A percentile compares a stretch with the other conserved stretches of the same genome.
Conservation (phyloP, 2,329 filamentous ascomycete species). For the Calonectria fujianensis region DNA sequence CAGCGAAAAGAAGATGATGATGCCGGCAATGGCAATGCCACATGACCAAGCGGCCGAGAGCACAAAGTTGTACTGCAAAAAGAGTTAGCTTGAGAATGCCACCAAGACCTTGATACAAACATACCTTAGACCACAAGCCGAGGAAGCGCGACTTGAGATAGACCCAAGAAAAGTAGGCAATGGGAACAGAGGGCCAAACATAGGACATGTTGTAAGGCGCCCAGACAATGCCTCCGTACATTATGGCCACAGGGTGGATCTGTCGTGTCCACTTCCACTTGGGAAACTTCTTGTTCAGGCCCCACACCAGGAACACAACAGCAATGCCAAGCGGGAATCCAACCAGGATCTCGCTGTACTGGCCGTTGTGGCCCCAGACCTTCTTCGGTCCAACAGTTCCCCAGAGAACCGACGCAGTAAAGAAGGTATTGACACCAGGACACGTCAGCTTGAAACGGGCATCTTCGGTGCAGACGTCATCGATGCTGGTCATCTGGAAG, state of each 20-base stretch:
- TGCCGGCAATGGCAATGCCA: conserved; percentile 69
- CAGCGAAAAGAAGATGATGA: conserved; percentile 73
- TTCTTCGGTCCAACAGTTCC: conserved; percentile 71
- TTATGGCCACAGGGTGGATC: conserved; percentile 69
- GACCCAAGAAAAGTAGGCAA: conserved; percentile 72
- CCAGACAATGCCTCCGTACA: conserved; percentile 68
- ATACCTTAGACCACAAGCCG: conserved; percentile 71
- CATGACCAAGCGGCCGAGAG: conserved; percentile 70
- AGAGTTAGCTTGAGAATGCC: conserved; percentile 28
- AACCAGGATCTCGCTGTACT: conserved; percentile 68
- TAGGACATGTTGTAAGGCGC: conserved; percentile 72
- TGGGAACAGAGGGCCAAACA: conserved; percentile 70
- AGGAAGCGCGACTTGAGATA: conserved; percentile 70
- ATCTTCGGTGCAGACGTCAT: conserved; percentile 68
- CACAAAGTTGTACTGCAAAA: conserved; percentile 70
- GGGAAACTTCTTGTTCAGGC: conserved; percentile 63
- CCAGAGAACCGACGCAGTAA: conserved; percentile 74
- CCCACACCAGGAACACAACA: conserved; percentile 66
- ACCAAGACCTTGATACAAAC: conserved; percentile 16
- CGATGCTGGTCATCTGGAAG: conserved; percentile 70
- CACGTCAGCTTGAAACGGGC: conserved; percentile 71
- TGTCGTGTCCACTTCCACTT: conserved; percentile 64
- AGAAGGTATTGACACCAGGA: conserved; percentile 73
- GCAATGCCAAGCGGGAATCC: conserved; percentile 71
- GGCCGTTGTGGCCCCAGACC: conserved; percentile 69